Conservation (phyloP, 352 stramenopile genomes). For the Globisporangium alternatum region DNA sequence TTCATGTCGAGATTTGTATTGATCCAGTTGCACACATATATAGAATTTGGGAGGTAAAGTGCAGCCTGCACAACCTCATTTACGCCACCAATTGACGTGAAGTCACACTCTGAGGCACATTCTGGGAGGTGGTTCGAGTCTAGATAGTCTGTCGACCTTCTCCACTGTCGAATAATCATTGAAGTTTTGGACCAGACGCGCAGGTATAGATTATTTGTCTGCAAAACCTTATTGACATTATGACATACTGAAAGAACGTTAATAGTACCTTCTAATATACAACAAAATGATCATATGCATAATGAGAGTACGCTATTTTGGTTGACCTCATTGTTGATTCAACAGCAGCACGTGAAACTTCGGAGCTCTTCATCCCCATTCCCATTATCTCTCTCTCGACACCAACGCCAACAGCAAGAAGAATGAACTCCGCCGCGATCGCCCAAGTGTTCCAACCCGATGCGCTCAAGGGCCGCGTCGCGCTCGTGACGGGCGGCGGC, state of each 20-base stretch:
- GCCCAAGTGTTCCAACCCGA: slow-evolving; percentile 54
- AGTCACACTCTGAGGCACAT: background rate
- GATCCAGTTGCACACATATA: too few relatives aligned
- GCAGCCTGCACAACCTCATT: background rate
- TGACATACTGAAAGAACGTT: background rate
- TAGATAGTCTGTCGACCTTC: background rate
- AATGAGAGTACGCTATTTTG: background rate
- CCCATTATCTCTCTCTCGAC: background rate
- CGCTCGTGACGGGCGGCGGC: slow-evolving; percentile 92
- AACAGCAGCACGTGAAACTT: background rate
- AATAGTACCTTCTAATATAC: background rate
- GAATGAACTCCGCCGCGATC: slow-evolving; percentile 55
- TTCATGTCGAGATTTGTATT: too few relatives aligned
- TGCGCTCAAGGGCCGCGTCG: slow-evolving; percentile 66
- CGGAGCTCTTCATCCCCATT: background rate
- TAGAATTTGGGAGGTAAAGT: too few relatives aligned
- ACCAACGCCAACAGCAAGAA: background rate
- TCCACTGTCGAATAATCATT: slow-evolving; percentile 11
- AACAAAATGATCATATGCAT: background rate
- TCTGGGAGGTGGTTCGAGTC: background rate
- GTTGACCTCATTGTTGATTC: background rate
- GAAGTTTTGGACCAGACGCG: slow-evolving; percentile 4
- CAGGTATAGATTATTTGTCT: background rate
- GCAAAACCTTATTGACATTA: background rate
- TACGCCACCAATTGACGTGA: background rate